Conservation (phyloP, 2,329 filamentous ascomycete species). For the Eurotiales sp. region DNA sequence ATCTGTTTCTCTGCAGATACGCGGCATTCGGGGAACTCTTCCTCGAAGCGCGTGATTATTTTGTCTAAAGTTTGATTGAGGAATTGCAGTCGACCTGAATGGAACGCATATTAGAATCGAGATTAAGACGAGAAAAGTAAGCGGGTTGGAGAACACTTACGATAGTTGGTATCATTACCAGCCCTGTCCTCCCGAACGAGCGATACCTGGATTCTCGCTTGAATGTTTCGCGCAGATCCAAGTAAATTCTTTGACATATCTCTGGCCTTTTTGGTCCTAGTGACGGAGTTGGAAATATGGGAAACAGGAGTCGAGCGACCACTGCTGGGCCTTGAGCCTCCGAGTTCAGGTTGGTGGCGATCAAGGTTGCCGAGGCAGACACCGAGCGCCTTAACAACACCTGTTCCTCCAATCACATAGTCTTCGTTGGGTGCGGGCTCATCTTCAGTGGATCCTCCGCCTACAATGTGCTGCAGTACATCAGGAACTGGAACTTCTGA, state of each 20-base stretch:
- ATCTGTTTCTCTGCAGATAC: slow-evolving; percentile 19
- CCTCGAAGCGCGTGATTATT: slow-evolving; percentile 93
- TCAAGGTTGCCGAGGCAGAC: slow-evolving; percentile 83
- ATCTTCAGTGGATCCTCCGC: slow-evolving; percentile 55
- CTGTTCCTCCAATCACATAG: slow-evolving; percentile 93
- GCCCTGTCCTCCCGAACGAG: slow-evolving; percentile 69
- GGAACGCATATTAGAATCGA: slow-evolving; percentile 23
- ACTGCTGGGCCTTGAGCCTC: slow-evolving; percentile 43
- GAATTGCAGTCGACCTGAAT: slow-evolving; percentile 71
- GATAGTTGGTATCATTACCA: slow-evolving; percentile 71
- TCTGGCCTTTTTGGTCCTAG: slow-evolving; percentile 63
- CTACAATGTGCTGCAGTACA: slow-evolving; percentile 81
- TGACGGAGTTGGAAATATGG: slow-evolving; percentile 48
- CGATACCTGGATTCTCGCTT: slow-evolving; percentile 75
- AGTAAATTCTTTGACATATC: slow-evolving; percentile 92
- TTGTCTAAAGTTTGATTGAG: slow-evolving; percentile 81
- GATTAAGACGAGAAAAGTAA: background rate
- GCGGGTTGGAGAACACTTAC: slow-evolving; percentile 58
- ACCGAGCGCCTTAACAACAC: slow-evolving; percentile 87
- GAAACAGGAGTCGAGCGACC: slow-evolving; percentile 54
- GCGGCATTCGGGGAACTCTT: slow-evolving; percentile 78
- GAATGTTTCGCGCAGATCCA: slow-evolving; percentile 82
- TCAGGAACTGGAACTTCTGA: slow-evolving; percentile 65
- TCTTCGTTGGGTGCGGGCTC: slow-evolving; percentile 79
- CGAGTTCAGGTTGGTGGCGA: slow-evolving; percentile 44